These are phyloP conservation scores for Sporopachydermia lactativora DNA, from an alignment of 805 yeast species.

Conservation along the genomic window DNA sequence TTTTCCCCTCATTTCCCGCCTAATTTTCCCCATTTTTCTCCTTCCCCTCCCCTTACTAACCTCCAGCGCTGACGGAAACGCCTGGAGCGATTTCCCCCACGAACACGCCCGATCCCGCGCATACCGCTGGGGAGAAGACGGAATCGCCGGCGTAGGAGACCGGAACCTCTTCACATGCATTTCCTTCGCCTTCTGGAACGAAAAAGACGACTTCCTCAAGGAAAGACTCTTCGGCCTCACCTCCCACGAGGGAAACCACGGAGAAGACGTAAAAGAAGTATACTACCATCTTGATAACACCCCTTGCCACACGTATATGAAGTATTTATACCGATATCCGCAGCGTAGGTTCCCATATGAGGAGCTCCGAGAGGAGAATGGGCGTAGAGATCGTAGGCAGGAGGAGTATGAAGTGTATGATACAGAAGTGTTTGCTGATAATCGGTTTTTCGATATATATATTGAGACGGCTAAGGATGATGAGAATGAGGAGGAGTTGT, in stretches of 20 bases:
- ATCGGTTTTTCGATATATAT: slow-evolving; percentile 73
- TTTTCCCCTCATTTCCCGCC: not conserved
- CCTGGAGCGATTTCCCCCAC: slow-evolving; percentile 82
- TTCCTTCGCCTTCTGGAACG: slow-evolving; percentile 87
- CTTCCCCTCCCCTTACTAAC: slow-evolving; percentile 20
- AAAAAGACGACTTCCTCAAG: slow-evolving; percentile 68
- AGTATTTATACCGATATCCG: slow-evolving; percentile 87
- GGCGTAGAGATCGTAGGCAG: slow-evolving; percentile 48
- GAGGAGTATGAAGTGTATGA: slow-evolving; percentile 75
- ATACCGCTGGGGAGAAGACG: slow-evolving; percentile 95
- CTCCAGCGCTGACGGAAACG: slow-evolving; percentile 74
- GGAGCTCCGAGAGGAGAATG: slow-evolving; percentile 54
- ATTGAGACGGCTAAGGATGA: slow-evolving; percentile 84
- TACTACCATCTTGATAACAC: slow-evolving; percentile 83
- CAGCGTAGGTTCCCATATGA: slow-evolving; percentile 73
- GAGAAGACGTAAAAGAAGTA: slow-evolving; percentile 76
- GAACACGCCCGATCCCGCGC: slow-evolving; percentile 71
- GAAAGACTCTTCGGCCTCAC: slow-evolving; percentile 82
- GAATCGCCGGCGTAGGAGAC: slow-evolving; percentile 81
- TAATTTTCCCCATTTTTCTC: not conserved
- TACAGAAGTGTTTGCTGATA: slow-evolving; percentile 48
- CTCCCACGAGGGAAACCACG: slow-evolving; percentile 90
- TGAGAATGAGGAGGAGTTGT: slow-evolving; percentile 64
- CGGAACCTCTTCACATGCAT: slow-evolving; percentile 64
- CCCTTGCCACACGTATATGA: slow-evolving; percentile 88